phyloP scores from a whole-genome alignment of 345 rosid species.

The Eutrema yunnanense region DNA sequence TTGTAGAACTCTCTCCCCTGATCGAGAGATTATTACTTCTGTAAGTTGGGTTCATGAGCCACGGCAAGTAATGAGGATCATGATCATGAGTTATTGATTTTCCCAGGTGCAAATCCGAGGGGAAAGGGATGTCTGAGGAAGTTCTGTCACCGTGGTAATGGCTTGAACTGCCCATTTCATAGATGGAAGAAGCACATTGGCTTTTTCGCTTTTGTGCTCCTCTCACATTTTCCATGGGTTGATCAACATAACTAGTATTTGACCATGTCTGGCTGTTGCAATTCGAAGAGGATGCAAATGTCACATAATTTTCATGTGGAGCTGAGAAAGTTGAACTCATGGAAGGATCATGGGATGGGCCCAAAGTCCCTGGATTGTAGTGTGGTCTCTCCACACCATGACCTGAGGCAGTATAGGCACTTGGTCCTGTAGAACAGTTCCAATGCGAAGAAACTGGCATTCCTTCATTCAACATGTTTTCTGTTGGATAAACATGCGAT shows the following conservation, averaged over 20 bases:
- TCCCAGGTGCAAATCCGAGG: slow-evolving; percentile 47
- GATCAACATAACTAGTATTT: slow-evolving; percentile 51
- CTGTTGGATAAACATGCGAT: slow-evolving; percentile 47
- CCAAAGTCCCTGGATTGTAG: slow-evolving; percentile 48
- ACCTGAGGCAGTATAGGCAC: slow-evolving; percentile 41
- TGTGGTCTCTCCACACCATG: slow-evolving; percentile 45
- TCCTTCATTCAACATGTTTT: slow-evolving; percentile 43
- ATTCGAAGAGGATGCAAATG: slow-evolving; percentile 55
- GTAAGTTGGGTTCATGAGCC: slow-evolving; percentile 41
- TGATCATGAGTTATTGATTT: slow-evolving; percentile 36
- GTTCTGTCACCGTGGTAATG: slow-evolving; percentile 49
- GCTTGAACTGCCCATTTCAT: slow-evolving; percentile 72
- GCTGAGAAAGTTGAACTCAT: slow-evolving; percentile 41
- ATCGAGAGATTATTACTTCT: slow-evolving; percentile 44
- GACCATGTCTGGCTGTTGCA: slow-evolving; percentile 49
- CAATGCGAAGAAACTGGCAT: slow-evolving; percentile 53
- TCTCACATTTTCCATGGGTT: slow-evolving; percentile 46
- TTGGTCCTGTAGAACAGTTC: slow-evolving; percentile 55
- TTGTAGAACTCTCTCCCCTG: slow-evolving; percentile 60
- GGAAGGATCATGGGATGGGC: slow-evolving; percentile 47
- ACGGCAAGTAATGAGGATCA: slow-evolving; percentile 45
- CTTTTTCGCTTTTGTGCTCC: slow-evolving; percentile 74
- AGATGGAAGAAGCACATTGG: slow-evolving; percentile 54
- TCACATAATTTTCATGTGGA: slow-evolving; percentile 44
- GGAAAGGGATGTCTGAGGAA: slow-evolving; percentile 53